Conservation (phyloP, 495 filamentous ascomycete species). For the Durotheca rogersii region DNA sequence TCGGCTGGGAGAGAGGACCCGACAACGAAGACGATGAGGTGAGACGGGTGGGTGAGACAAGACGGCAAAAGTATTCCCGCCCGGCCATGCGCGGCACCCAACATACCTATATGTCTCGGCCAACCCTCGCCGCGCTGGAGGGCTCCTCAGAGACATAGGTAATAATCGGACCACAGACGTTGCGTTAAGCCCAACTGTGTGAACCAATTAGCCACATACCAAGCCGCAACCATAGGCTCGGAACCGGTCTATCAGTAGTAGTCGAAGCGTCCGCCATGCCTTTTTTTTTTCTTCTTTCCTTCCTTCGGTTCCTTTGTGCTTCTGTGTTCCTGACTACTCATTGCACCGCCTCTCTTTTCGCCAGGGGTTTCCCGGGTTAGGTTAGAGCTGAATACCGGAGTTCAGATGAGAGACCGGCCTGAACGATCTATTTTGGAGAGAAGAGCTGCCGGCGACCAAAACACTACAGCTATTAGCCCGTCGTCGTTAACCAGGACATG, state of each 20-base stretch:
- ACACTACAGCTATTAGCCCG: neutral
- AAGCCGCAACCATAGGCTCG: neutral
- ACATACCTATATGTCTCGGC: too few species aligned
- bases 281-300: neutral
- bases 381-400: neutral
- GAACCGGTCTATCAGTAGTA: too few species aligned
- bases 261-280: too few species aligned
- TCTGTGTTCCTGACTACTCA: neutral
- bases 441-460: neutral
- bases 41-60: too few species aligned
- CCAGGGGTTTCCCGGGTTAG: neutral
- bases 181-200: too few species aligned
- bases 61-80: too few species aligned
- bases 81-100: too few species aligned
- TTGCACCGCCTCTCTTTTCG: slow-evolving; percentile 1
- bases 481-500: neutral
- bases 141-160: too few species aligned
- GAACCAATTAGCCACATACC: neutral
- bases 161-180: too few species aligned
- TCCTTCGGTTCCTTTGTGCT: neutral
- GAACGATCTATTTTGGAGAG: slow-evolving; percentile 3
- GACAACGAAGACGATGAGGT: too few species aligned
- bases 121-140: too few species aligned
- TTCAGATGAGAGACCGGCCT: slow-evolving; percentile 2
- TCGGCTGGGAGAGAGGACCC: too few species aligned